Conservation (phyloP, 2,329 filamentous ascomycete species). For the Periconia sp. region DNA sequence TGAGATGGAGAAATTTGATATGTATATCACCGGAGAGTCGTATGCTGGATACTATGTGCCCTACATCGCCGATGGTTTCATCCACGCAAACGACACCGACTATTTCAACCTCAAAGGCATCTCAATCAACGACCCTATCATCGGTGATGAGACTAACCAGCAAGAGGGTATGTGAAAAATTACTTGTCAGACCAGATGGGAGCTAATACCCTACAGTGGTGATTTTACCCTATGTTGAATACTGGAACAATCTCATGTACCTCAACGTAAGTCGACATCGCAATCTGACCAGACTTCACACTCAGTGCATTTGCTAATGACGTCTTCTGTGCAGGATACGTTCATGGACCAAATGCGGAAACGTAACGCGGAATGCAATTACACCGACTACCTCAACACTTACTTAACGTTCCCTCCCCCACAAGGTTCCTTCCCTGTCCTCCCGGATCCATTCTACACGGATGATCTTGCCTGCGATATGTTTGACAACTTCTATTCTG, state of each 20-base stretch:
- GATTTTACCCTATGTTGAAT: slow-evolving; percentile 44
- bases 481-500: slow-evolving; percentile 48
- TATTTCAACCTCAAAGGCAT: slow-evolving; percentile 26
- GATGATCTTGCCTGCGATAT: slow-evolving; percentile 45
- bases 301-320: too few relatives aligned
- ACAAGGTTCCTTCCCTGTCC: slow-evolving; percentile 32
- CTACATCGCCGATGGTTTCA: slow-evolving; percentile 62
- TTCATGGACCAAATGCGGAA: slow-evolving; percentile 45
- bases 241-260: slow-evolving; percentile 49
- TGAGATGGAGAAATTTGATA: slow-evolving; percentile 58
- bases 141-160: slow-evolving; percentile 49
- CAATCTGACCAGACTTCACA: too few relatives aligned
- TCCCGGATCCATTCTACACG: slow-evolving; percentile 19
- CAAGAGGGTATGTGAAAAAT: slow-evolving; percentile 39
- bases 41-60: slow-evolving; percentile 65
- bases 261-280: too few relatives aligned
- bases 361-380: slow-evolving; percentile 43
- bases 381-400: slow-evolving; percentile 39
- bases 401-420: slow-evolving; percentile 51
- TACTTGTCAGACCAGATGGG: neutral
- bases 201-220: slow-evolving; percentile 28
- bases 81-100: slow-evolving; percentile 58
- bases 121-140: slow-evolving; percentile 56
- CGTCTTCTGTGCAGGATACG: too few relatives aligned
- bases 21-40: slow-evolving; percentile 62